phyloP scores from a whole-genome alignment of 768 basidiomycete species.

The Leccinum subtestaceum region DNA sequence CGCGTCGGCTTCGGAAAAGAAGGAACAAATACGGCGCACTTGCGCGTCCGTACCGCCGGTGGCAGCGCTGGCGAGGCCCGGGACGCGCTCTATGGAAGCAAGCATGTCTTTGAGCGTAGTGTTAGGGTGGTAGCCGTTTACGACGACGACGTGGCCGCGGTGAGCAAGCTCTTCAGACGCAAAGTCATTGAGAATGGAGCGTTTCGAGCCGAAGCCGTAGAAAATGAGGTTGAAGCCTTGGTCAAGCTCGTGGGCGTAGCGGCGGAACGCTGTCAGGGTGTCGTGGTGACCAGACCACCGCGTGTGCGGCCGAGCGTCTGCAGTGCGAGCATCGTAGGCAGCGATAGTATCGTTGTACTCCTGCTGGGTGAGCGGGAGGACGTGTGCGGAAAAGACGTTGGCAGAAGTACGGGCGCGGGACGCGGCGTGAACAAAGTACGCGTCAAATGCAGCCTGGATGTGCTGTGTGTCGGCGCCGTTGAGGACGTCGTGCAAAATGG shows the following conservation, averaged over 20 bases:
- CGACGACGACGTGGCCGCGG: conserved; percentile 69
- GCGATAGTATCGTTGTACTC: conserved; percentile 46
- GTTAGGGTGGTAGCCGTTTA: conserved; percentile 74
- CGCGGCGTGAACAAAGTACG: conserved; percentile 71
- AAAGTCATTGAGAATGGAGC: conserved; percentile 70
- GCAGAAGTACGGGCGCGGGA: conserved; percentile 70
- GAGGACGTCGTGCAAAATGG: conserved; percentile 9
- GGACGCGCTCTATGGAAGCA: conserved; percentile 48
- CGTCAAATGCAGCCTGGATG: conserved; percentile 69
- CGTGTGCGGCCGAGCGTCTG: conserved; percentile 10
- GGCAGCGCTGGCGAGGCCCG: conserved; percentile 14
- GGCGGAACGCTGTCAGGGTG: conserved; percentile 42
- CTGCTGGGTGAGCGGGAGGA: conserved; percentile 67
- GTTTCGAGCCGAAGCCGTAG: conserved; percentile 90
- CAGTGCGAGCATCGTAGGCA: conserved; percentile 19
- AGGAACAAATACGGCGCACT: conserved; percentile 60
- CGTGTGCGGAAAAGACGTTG: conserved; percentile 73
- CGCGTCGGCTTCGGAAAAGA: conserved; percentile 45
- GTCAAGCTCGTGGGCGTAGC: conserved; percentile 67
- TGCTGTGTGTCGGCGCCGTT: conserved; percentile 6
- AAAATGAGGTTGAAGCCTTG: conserved; percentile 87
- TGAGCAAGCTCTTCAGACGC: conserved; percentile 54
- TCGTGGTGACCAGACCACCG: conserved; percentile 21
- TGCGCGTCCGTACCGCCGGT: conserved; percentile 52
- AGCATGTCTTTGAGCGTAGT: conserved; percentile 69